Percentiles rank a stretch among this genome's conserved stretches.
Conservation (phyloP, 495 filamentous ascomycete species). For the Emericellopsis terricola region DNA sequence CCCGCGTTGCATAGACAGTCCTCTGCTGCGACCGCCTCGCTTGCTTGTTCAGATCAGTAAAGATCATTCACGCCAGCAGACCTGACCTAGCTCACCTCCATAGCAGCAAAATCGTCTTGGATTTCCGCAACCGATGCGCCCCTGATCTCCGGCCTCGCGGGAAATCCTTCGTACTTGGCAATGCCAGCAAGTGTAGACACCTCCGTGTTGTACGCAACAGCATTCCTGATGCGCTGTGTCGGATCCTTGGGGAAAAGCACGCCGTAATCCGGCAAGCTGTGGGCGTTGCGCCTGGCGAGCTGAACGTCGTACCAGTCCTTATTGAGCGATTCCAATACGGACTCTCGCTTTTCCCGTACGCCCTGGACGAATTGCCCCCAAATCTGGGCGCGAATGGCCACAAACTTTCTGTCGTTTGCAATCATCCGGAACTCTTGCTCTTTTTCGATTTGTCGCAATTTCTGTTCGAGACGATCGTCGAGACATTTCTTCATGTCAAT, state of each 20-base stretch:
- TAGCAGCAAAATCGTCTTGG: conserved; percentile 74
- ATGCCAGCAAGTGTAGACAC: conserved; percentile 80
- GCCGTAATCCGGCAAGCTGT: conserved; percentile 61
- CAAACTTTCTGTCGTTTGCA: conserved; percentile 48
- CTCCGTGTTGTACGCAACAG: conserved; percentile 80
- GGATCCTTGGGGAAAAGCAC: conserved; percentile 54
- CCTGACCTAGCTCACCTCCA: conserved; percentile 54
- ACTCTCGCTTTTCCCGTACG: conserved; percentile 64
- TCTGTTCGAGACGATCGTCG: conserved; percentile 60
- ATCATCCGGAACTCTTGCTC: conserved; percentile 55
- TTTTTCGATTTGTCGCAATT: conserved; percentile 52
- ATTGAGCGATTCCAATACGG: conserved; percentile 58
- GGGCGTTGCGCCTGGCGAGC: conserved; percentile 68
- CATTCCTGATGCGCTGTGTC: conserved; percentile 55
- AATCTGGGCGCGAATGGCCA: conserved; percentile 65
- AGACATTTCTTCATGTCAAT: conserved; percentile 71
- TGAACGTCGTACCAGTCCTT: conserved; percentile 81
- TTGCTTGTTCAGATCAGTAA: no score
- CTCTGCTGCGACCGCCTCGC: background rate
- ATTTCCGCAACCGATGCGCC: conserved; percentile 53
- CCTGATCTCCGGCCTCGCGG: conserved; percentile 70
- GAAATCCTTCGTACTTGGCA: conserved; percentile 88
- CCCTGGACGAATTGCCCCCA: conserved; percentile 77
- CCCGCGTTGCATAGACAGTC: conserved; percentile 5
- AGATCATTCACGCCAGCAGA: background rate